A percentile compares a stretch with the other conserved stretches of the same genome.
Conservation (phyloP, 768 basidiomycete genomes). For the Agaricus subrufescens region DNA sequence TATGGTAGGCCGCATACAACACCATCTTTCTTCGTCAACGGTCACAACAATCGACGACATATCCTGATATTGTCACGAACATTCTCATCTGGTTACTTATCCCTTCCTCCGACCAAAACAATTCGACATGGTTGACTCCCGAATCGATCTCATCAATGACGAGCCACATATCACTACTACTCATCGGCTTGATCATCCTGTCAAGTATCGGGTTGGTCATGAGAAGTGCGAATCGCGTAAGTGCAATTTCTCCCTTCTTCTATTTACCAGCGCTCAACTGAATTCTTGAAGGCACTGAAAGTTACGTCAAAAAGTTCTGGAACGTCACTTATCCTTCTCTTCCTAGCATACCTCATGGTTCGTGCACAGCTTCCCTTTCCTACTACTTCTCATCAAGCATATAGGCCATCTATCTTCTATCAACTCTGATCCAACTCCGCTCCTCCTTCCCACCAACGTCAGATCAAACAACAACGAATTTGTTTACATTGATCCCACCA, state of each 20-base stretch:
- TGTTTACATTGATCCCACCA: no score
- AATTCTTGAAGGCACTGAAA: slow-evolving; percentile 41
- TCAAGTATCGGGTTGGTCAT: slow-evolving; percentile 53
- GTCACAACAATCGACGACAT: slow-evolving; percentile 26
- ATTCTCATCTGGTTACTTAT: slow-evolving; percentile 24
- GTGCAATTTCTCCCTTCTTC: slow-evolving; percentile 13
- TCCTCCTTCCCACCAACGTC: no score
- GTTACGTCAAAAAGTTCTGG: slow-evolving; percentile 67
- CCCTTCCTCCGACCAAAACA: slow-evolving; percentile 21
- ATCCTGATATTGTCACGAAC: slow-evolving; percentile 37
- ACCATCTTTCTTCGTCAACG: slow-evolving; percentile 33
- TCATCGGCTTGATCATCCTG: no score
- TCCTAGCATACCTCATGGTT: slow-evolving; percentile 84
- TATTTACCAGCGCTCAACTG: not conserved
- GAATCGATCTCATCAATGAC: slow-evolving; percentile 33
- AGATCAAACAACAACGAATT: no score
- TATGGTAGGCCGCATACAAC: slow-evolving; percentile 32
- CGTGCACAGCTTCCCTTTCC: slow-evolving; percentile 13
- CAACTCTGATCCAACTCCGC: no score
- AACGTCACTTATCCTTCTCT: slow-evolving; percentile 70
- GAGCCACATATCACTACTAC: no score
- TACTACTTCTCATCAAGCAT: not conserved
- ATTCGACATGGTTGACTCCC: slow-evolving; percentile 12
- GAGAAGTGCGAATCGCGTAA: slow-evolving; percentile 57
- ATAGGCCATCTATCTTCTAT: slow-evolving; percentile 63